Evolutionary conservation across 495 filamentous ascomycete species (phyloP).

Genomic region (Penicillium soppii): DNA sequence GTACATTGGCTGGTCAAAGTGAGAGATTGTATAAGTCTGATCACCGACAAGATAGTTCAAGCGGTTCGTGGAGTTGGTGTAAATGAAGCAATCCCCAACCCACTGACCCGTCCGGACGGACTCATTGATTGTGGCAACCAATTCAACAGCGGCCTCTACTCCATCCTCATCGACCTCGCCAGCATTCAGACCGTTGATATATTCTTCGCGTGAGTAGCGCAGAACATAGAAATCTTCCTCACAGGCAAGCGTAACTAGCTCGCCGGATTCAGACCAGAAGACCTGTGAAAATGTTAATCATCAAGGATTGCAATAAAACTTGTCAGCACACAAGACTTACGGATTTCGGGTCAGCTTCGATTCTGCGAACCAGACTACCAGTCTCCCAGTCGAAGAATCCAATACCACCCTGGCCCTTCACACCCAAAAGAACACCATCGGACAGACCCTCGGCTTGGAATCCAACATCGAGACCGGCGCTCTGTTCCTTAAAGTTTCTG

Average conservation of each 20-base stretch:
- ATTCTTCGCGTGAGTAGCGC: slow-evolving; percentile 84
- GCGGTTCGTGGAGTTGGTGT: slow-evolving; percentile 94
- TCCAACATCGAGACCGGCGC: slow-evolving; percentile 85
- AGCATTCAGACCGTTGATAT: slow-evolving; percentile 73
- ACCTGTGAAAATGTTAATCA: slow-evolving; percentile 53
- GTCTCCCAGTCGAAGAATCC: slow-evolving; percentile 96
- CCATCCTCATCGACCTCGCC: slow-evolving; percentile 91
- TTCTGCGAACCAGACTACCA: slow-evolving; percentile 83
- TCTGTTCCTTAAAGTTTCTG: slow-evolving; percentile 95
- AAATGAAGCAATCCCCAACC: slow-evolving; percentile 98
- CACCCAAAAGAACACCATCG: slow-evolving; percentile 89
- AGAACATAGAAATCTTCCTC: slow-evolving; percentile 96
- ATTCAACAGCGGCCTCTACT: slow-evolving; percentile 94
- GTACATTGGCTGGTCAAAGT: slow-evolving; percentile 95
- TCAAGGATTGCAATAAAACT: slow-evolving; percentile 8
- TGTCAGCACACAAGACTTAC: slow-evolving; percentile 39
- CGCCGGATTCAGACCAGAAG: slow-evolving; percentile 96
- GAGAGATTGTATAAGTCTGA: slow-evolving; percentile 97
- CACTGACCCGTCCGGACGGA: slow-evolving; percentile 92
- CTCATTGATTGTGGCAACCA: slow-evolving; percentile 93
- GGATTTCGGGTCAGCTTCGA: slow-evolving; percentile 88
- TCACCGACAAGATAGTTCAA: slow-evolving; percentile 98
- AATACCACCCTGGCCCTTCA: slow-evolving; percentile 90
- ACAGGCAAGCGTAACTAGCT: slow-evolving; percentile 88
- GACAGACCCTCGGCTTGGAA: slow-evolving; percentile 92